These are phyloP conservation scores for Cucurbitaria berberidis DNA, from an alignment of 2,329 filamentous ascomycete genomes.

Conservation along the genomic window DNA sequence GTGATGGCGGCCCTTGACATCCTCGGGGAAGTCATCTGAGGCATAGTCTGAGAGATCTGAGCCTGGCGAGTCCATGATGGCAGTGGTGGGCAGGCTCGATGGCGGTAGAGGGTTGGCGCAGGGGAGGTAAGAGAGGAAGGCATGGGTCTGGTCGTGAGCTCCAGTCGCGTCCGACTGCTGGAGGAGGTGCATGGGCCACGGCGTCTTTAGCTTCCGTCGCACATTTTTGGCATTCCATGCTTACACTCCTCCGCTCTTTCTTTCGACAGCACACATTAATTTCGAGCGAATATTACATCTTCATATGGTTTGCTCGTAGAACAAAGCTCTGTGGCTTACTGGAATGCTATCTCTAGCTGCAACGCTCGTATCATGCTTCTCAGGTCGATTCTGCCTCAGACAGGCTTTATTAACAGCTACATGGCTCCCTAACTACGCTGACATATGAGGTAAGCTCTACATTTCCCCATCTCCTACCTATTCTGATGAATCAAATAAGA, in stretches of 20 bases:
- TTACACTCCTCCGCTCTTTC: neutral
- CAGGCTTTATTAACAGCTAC: neutral
- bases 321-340: neutral
- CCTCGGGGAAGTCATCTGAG: constrained; percentile 68
- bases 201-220: constrained; percentile 9
- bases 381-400: neutral
- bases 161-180: constrained; percentile 5
- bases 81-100: neutral
- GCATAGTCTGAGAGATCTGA: constrained; percentile 70
- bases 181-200: constrained; percentile 14
- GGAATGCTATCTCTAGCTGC: neutral
- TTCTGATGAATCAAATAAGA: constrained; percentile 55
- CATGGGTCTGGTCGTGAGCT: constrained; percentile 10
- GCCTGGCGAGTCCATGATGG: constrained; percentile 59
- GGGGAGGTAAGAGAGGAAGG: constrained; percentile 4
- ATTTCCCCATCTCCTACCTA: neutral
- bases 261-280: constrained; percentile 1
- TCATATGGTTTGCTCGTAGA: neutral
- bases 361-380: neutral
- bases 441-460: constrained; percentile 16
- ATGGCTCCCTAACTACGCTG: neutral
- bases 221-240: constrained; percentile 9
- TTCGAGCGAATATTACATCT: neutral
- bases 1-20: constrained; percentile 57
- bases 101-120: constrained; percentile 3